These are phyloP conservation scores for Coelastrella sp. DNA, from an alignment of 139 green algal species.

Conservation along the genomic window DNA sequence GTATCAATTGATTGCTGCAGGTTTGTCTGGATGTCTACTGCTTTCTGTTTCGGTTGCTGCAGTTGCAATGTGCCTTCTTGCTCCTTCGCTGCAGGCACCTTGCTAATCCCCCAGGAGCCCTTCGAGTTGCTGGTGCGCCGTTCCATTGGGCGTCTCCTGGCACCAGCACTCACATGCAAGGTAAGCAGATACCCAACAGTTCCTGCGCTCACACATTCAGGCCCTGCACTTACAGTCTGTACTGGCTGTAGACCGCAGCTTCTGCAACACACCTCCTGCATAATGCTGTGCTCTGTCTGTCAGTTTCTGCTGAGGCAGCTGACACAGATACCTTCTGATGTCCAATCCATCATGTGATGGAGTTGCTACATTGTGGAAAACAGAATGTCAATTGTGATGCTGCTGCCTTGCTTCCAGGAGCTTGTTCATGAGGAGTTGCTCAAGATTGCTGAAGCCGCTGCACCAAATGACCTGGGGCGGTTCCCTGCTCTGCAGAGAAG, in stretches of 20 bases:
- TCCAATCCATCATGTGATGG: no score
- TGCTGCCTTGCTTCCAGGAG: constrained; percentile 1
- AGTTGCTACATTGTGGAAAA: no score
- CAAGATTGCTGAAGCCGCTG: constrained; percentile 78
- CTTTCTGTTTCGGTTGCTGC: neutral
- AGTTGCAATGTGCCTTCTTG: neutral
- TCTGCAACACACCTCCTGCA: no score
- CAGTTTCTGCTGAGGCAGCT: no score
- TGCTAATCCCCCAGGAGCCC: constrained; percentile 93
- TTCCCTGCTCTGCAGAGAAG: constrained; percentile 73
- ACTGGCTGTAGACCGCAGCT: neutral
- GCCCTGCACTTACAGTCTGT: neutral
- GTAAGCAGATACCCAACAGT: neutral
- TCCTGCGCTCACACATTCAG: neutral
- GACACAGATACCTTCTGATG: no score
- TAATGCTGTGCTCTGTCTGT: no score
- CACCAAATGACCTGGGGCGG: constrained; percentile 73
- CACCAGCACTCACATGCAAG: constrained; percentile 76
- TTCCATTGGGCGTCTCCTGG: constrained; percentile 80
- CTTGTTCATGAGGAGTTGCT: constrained; percentile 85
- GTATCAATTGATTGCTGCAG: neutral
- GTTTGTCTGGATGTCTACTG: neutral
- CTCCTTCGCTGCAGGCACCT: constrained; percentile 56
- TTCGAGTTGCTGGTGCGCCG: constrained; percentile 94
- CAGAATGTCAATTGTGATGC: neutral